Conservation (phyloP, 441 rosid species). For the Euphorbia schlechtendalii region DNA sequence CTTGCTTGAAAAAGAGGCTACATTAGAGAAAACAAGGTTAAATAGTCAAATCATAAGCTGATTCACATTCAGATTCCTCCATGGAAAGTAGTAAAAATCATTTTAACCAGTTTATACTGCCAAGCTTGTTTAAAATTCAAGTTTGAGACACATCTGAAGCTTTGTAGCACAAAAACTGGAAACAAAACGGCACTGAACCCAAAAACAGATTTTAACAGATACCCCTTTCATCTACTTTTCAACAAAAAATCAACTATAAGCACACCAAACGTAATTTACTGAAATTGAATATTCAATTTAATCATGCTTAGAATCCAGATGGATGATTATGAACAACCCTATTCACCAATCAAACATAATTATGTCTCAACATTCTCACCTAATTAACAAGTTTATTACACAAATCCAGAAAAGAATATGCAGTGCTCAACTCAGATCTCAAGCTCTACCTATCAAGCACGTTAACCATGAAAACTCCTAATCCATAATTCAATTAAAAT, state of each 20-base stretch:
- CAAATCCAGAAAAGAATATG: not conserved
- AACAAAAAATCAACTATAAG: no score
- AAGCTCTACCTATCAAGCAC: not conserved
- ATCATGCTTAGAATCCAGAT: not conserved
- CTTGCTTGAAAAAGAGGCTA: slow-evolving; percentile 93
- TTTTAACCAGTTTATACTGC: no score
- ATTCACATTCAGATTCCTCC: slow-evolving; percentile 28
- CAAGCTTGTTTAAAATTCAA: no score
- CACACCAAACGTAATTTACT: not conserved
- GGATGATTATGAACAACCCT: slow-evolving; percentile 1
- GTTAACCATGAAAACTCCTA: not conserved
- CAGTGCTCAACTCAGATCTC: slow-evolving; percentile 4
- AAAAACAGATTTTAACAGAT: no score
- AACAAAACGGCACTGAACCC: no score
- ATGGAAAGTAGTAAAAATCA: slow-evolving; percentile 15
- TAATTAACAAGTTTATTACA: not conserved
- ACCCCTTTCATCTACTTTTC: no score
- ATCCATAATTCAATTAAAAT: not conserved
- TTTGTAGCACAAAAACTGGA: no score
- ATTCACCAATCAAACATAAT: not conserved
- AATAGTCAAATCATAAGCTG: not conserved
- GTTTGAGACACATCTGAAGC: no score
- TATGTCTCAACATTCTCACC: not conserved
- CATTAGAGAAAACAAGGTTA: slow-evolving; percentile 13
- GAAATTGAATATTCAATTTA: not conserved